phyloP scores from a whole-genome alignment of 148 eudicot genomes.

The Amaranthus cruentus region DNA sequence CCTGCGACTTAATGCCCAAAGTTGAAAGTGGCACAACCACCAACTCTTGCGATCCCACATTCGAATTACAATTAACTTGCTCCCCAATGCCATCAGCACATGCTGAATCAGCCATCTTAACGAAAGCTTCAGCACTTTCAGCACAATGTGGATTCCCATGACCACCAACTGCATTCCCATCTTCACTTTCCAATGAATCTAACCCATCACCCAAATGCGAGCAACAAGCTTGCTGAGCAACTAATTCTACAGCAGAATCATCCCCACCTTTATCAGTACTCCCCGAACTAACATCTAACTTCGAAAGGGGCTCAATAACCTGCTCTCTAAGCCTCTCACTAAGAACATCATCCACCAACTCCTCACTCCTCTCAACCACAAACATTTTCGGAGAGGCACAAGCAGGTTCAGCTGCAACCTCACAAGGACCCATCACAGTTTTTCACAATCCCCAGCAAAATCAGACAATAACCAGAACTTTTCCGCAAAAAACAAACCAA shows the following conservation, averaged over 20 bases:
- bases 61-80: neutral
- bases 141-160: neutral
- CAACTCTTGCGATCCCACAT: slow-evolving; percentile 18
- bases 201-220: slow-evolving; percentile 1
- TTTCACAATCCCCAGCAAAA: slow-evolving; percentile 14
- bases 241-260: neutral
- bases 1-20: slow-evolving; percentile 15
- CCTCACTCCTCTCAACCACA: slow-evolving; percentile 19
- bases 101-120: neutral
- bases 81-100: slow-evolving; percentile 15
- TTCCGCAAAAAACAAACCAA: neutral
- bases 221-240: slow-evolving; percentile 2
- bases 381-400: slow-evolving; percentile 10
- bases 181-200: neutral
- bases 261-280: neutral
- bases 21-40: slow-evolving; percentile 17
- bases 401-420: slow-evolving; percentile 8
- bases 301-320: slow-evolving; percentile 5
- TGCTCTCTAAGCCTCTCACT: neutral
- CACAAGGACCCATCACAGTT: slow-evolving; percentile 30
- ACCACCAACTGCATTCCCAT: neutral
- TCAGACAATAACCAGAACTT: slow-evolving; percentile 1
- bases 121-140: neutral
- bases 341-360: neutral
- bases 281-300: neutral